Percentiles rank a stretch among this genome's conserved stretches.
These are phyloP conservation scores for Trapa bicornis DNA, from an alignment of 345 rosid species.

Conservation along the genomic window DNA sequence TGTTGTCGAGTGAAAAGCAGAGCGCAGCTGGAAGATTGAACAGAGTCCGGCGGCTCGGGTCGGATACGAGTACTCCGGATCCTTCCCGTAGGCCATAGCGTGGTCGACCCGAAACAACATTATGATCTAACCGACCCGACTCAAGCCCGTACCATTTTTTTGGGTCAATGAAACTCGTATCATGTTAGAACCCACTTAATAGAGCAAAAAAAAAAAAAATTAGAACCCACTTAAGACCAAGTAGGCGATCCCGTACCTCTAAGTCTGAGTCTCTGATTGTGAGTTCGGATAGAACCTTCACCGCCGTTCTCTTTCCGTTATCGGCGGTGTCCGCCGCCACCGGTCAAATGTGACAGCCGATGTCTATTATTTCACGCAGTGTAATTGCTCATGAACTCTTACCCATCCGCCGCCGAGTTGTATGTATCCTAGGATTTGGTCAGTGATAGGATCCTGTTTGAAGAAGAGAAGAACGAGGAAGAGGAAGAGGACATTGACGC, in stretches of 20 bases:
- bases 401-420: neutral
- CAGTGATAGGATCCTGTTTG: neutral
- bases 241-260: neutral
- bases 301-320: neutral
- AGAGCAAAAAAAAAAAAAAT: too few relatives aligned
- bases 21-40: neutral
- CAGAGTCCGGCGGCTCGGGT: neutral
- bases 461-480: too few relatives aligned
- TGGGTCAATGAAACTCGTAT: too few relatives aligned
- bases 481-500: too few relatives aligned
- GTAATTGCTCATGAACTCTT: neutral
- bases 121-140: neutral
- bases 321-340: constrained; percentile 4
- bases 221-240: neutral
- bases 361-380: neutral
- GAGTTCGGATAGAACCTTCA: neutral
- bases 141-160: neutral
- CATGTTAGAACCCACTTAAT: too few relatives aligned
- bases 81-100: neutral
- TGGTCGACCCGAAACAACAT: neutral
- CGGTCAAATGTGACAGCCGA: neutral
- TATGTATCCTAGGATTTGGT: neutral
- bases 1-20: neutral
- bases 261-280: neutral
- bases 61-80: neutral